phyloP scores from a whole-genome alignment of 441 rosid genomes.

The Hypseocharis bilobata region DNA sequence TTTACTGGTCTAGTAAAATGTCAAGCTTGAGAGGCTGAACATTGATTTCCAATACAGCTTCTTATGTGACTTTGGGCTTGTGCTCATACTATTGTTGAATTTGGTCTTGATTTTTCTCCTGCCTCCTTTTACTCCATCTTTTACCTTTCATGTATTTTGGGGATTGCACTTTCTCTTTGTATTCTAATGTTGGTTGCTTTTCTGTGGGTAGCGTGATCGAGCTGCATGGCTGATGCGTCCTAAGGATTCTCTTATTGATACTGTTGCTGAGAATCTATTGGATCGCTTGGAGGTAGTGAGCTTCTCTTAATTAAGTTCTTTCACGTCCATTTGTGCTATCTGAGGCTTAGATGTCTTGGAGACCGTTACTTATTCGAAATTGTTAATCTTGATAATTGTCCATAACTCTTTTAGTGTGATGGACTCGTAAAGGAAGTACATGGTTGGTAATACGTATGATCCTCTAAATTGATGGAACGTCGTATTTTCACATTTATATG shows the following conservation, averaged over 20 bases:
- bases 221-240: slow-evolving; percentile 81
- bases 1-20: background rate
- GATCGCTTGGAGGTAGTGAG: slow-evolving; percentile 78
- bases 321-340: background rate
- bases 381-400: background rate
- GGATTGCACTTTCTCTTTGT: background rate
- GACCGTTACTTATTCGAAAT: background rate
- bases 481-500: too few species aligned
- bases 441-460: background rate
- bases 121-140: background rate
- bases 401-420: too few species aligned
- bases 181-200: slow-evolving; percentile 10
- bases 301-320: background rate
- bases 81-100: too few species aligned
- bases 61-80: background rate
- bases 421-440: too few species aligned
- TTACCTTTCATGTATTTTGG: background rate
- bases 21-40: background rate
- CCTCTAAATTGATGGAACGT: background rate
- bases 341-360: background rate
- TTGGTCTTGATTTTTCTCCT: background rate
- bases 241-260: slow-evolving; percentile 57
- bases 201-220: slow-evolving; percentile 72
- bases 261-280: slow-evolving; percentile 80
- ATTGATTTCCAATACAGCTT: background rate